These are phyloP conservation scores for Plasmodium inui DNA, from an alignment of 169 alveolate species.

Conservation along the genomic window DNA sequence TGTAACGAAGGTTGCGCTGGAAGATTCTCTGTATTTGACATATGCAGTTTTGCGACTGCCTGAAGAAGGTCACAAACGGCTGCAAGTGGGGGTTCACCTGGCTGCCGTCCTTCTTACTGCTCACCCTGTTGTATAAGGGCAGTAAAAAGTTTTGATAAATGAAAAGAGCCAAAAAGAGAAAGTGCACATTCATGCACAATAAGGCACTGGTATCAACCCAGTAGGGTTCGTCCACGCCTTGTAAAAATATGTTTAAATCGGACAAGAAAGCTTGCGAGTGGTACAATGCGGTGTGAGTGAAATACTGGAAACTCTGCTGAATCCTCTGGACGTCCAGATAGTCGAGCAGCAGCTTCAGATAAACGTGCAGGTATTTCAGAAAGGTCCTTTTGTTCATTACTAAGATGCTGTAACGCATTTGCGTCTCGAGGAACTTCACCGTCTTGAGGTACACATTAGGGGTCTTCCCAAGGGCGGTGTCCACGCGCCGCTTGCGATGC, in stretches of 20 bases:
- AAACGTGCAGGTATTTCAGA: constrained; percentile 16
- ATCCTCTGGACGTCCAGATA: constrained; percentile 23
- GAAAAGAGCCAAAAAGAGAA: constrained; percentile 25
- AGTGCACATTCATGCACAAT: constrained; percentile 30
- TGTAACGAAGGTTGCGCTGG: background rate
- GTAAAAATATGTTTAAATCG: constrained; percentile 5
- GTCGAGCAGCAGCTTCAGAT: constrained; percentile 30
- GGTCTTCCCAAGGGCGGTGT: background rate
- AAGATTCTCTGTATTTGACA: constrained; percentile 10
- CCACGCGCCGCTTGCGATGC: background rate
- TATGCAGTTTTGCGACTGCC: constrained; percentile 18
- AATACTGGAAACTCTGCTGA: constrained; percentile 26
- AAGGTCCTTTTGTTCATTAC: constrained; percentile 43
- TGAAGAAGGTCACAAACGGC: constrained; percentile 6
- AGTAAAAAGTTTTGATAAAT: constrained; percentile 29
- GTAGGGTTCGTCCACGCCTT: background rate
- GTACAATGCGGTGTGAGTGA: constrained; percentile 19
- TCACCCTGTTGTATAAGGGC: constrained; percentile 19
- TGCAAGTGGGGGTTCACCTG: background rate
- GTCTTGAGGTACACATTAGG: constrained; percentile 29
- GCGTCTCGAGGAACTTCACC: constrained; percentile 33
- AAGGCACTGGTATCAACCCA: constrained; percentile 53
- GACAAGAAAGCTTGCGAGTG: constrained; percentile 32
- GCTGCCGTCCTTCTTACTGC: background rate
- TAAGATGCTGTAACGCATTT: constrained; percentile 53